A percentile compares a stretch with the other conserved stretches of the same genome.
Evolutionary conservation across 1,284 basidiomycete genomes (phyloP).

Genomic region (Tilletia walkeri): DNA sequence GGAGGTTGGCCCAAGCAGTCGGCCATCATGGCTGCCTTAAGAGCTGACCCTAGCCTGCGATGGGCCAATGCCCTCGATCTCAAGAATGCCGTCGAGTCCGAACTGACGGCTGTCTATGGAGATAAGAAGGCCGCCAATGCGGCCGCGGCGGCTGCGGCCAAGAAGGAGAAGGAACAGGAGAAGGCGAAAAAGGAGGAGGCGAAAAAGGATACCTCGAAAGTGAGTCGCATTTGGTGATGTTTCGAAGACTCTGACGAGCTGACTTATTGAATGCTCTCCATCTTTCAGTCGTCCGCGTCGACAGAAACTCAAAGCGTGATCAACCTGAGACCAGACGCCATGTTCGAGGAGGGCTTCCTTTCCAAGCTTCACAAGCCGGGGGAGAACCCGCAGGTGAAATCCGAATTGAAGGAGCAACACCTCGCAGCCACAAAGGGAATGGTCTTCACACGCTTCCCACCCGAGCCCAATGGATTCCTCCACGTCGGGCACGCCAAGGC

Average conservation of each 20-base stretch:
- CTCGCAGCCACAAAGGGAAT: slow-evolving; percentile 75
- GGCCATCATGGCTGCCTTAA: slow-evolving; percentile 47
- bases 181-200: slow-evolving; percentile 38
- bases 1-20: slow-evolving; percentile 45
- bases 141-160: background rate
- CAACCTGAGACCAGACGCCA: slow-evolving; percentile 60
- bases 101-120: slow-evolving; percentile 76
- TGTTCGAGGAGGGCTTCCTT: slow-evolving; percentile 94
- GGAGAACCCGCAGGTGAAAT: slow-evolving; percentile 83
- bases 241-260: background rate
- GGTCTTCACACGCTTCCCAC: slow-evolving; percentile 95
- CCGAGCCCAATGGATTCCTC: slow-evolving; percentile 94
- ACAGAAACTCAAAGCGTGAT: slow-evolving; percentile 29
- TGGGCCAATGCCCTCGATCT: slow-evolving; percentile 89
- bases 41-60: slow-evolving; percentile 57
- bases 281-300: slow-evolving; percentile 51
- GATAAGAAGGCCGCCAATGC: slow-evolving; percentile 52
- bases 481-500: slow-evolving; percentile 97
- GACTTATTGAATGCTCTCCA: background rate
- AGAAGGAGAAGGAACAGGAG: slow-evolving; percentile 14
- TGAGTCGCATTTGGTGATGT: too few species aligned
- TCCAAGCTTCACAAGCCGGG: slow-evolving; percentile 90
- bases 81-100: slow-evolving; percentile 78
- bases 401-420: slow-evolving; percentile 76
- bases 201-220: slow-evolving; percentile 60